Conservation (phyloP, 345 rosid genomes). For the Noccaea bulbosa region DNA sequence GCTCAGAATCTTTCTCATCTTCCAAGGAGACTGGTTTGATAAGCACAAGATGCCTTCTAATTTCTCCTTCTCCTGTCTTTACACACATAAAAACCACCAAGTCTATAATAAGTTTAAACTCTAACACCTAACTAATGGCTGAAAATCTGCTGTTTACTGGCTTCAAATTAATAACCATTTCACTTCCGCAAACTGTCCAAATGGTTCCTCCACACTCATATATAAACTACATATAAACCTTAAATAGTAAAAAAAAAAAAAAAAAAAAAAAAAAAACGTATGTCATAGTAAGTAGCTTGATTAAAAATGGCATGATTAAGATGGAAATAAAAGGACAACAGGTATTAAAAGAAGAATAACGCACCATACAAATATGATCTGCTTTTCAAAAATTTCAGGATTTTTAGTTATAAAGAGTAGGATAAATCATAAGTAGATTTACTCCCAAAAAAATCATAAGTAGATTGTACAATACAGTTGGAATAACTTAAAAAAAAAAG, state of each 20-base stretch:
- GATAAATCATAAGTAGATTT: neutral
- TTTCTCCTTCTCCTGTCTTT: conserved; percentile 33
- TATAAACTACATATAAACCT: neutral
- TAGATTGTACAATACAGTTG: neutral
- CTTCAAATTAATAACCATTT: conserved; percentile 12
- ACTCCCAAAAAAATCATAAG: neutral
- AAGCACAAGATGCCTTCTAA: conserved; percentile 42
- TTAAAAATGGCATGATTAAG: neutral
- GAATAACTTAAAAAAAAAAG: no score
- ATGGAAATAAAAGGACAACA: neutral
- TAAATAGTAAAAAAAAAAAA: no score
- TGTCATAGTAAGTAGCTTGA: neutral
- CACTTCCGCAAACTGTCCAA: neutral
- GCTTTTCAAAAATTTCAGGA: neutral
- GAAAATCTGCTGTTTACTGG: neutral
- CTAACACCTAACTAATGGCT: neutral
- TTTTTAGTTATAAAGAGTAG: conserved; percentile 9
- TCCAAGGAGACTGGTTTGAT: conserved; percentile 54
- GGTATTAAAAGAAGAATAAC: neutral
- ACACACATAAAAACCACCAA: neutral
- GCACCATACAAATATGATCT: neutral
- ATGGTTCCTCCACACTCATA: neutral
- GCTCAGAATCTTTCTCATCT: conserved; percentile 48
- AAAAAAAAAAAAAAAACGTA: no score
- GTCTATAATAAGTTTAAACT: neutral